Conservation (phyloP, 1,284 basidiomycete genomes). For the Ganoderma resinaceum region DNA sequence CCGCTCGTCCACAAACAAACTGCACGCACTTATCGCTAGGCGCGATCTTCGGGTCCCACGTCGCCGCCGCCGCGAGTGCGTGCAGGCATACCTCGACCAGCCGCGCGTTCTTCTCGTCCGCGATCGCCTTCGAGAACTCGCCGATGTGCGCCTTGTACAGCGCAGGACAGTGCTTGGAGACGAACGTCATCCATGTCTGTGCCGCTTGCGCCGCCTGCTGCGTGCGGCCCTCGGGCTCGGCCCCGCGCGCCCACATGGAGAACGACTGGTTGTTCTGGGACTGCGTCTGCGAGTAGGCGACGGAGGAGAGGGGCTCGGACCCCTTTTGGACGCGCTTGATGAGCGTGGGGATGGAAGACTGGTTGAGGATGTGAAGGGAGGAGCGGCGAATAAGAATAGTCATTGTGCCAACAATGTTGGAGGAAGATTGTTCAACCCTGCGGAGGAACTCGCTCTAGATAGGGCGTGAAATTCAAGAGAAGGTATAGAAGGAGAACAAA, state of each 20-base stretch:
- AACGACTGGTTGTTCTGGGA: conserved; percentile 24
- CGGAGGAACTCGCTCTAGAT: conserved; percentile 77
- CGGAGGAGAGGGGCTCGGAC: conserved; percentile 22
- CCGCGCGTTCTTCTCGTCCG: conserved; percentile 64
- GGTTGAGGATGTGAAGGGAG: conserved; percentile 81
- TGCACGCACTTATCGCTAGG: conserved; percentile 71
- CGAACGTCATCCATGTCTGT: conserved; percentile 57
- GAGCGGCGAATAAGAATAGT: conserved; percentile 75
- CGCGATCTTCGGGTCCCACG: conserved; percentile 61
- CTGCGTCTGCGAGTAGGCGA: conserved; percentile 29
- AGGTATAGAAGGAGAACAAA: conserved; percentile 13
- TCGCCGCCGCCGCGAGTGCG: conserved; percentile 74
- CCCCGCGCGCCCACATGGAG: conserved; percentile 24
- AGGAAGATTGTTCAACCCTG: conserved; percentile 75
- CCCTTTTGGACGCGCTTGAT: conserved; percentile 68
- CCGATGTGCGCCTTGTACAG: conserved; percentile 79
- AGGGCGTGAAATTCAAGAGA: background rate
- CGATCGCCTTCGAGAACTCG: conserved; percentile 76
- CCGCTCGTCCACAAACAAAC: background rate
- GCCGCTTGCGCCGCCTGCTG: conserved; percentile 54
- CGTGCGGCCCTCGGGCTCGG: conserved; percentile 40
- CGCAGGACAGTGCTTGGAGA: conserved; percentile 83
- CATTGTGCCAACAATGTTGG: conserved; percentile 75
- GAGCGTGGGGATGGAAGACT: conserved; percentile 85
- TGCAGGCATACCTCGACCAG: conserved; percentile 78